Conservation (phyloP, 352 stramenopile genomes). For the Globisporangium okanoganense region DNA sequence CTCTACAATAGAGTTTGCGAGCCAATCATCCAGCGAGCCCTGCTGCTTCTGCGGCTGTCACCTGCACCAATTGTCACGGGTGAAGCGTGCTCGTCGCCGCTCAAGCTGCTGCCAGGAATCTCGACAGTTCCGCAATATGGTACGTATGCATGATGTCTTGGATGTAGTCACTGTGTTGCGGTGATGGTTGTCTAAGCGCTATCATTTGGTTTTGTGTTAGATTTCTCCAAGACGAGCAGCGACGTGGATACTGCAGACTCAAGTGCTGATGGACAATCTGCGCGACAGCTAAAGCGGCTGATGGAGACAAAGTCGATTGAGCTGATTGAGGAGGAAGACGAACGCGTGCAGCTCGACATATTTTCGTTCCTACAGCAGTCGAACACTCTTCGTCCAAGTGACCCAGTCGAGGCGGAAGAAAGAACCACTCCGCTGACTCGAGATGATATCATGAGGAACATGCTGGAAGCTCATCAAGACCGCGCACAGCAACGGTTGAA, state of each 20-base stretch:
- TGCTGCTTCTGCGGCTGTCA: slow-evolving; percentile 59
- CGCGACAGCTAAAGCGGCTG: slow-evolving; percentile 55
- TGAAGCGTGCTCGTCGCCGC: slow-evolving; percentile 25
- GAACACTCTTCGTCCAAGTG: slow-evolving; percentile 1
- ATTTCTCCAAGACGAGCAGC: slow-evolving; percentile 27
- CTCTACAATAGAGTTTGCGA: slow-evolving; percentile 82
- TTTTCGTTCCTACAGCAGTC: slow-evolving; percentile 80
- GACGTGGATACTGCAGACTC: slow-evolving; percentile 9
- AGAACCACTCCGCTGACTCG: slow-evolving; percentile 11
- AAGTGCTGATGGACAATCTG: slow-evolving; percentile 33
- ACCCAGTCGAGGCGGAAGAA: slow-evolving; percentile 7
- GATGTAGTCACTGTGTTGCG: not conserved
- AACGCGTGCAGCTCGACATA: slow-evolving; percentile 75
- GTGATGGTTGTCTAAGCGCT: not conserved
- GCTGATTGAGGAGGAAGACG: slow-evolving; percentile 80
- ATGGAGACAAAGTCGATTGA: slow-evolving; percentile 75
- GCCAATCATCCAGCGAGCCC: slow-evolving; percentile 62
- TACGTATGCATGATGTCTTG: slow-evolving; percentile 13
- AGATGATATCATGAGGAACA: slow-evolving; percentile 43
- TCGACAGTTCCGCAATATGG: slow-evolving; percentile 52
- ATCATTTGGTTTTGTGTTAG: slow-evolving; percentile 9
- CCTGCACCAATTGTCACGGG: slow-evolving; percentile 36
- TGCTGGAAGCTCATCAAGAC: slow-evolving; percentile 48
- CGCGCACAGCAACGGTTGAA: slow-evolving; percentile 45
- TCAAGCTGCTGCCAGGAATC: slow-evolving; percentile 75